Percentiles rank a stretch among this genome's conserved stretches.
Evolutionary conservation across 164 flowering plant species (phyloP).

Genomic region (Cinnamomum micranthum): DNA sequence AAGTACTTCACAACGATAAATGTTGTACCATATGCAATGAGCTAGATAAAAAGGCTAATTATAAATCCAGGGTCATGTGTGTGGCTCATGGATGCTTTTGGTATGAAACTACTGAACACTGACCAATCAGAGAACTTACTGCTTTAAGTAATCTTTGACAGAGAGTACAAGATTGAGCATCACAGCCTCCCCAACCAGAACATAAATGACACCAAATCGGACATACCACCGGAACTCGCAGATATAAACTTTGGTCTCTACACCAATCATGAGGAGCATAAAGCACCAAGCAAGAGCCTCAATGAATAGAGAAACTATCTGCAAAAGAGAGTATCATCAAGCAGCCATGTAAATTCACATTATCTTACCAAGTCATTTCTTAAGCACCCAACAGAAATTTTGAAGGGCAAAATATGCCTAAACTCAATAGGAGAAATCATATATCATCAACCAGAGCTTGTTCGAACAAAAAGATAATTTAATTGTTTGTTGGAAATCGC

Average conservation of each 20-base stretch:
- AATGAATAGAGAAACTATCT: conserved; percentile 56
- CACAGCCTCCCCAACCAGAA: conserved; percentile 75
- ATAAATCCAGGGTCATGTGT: neutral
- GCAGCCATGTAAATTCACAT: neutral
- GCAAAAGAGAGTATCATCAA: conserved; percentile 12
- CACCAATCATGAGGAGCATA: conserved; percentile 56
- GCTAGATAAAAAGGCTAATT: neutral
- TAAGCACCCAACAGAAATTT: neutral
- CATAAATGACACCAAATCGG: conserved; percentile 77
- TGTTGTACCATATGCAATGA: too few relatives aligned
- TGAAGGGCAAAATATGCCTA: neutral
- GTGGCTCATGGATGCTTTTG: neutral
- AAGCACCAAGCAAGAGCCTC: conserved; percentile 83
- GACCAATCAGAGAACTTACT: conserved; percentile 37
- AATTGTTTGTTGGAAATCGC: neutral
- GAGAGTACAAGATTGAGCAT: conserved; percentile 68
- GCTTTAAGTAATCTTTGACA: conserved; percentile 42
- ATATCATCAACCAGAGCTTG: neutral
- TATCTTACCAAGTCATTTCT: neutral
- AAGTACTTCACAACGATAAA: too few relatives aligned
- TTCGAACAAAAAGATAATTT: neutral
- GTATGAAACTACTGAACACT: neutral
- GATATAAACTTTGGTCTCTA: conserved; percentile 79
- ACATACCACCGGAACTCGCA: conserved; percentile 86
- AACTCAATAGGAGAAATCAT: neutral